These are phyloP conservation scores for Globisporangium mamillatum DNA, from an alignment of 352 stramenopile species.

Conservation along the genomic window DNA sequence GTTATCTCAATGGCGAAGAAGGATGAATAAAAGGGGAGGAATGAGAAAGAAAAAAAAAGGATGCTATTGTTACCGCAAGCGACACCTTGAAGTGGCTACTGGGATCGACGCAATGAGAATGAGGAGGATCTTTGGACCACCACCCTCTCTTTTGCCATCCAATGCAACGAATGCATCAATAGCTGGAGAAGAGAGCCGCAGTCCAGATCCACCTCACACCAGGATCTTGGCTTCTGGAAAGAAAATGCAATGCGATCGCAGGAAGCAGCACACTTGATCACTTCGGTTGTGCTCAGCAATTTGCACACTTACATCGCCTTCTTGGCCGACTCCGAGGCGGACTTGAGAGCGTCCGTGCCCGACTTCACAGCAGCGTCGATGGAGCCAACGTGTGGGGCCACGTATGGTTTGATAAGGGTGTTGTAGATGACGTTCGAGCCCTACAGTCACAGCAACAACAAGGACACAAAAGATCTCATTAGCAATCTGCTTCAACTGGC, in stretches of 20 bases:
- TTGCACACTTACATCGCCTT: slow-evolving; percentile 42
- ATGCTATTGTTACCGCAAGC: slow-evolving; percentile 13
- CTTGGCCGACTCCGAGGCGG: slow-evolving; percentile 27
- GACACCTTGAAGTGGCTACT: not conserved
- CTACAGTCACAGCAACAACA: slow-evolving; percentile 21
- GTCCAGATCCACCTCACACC: not conserved
- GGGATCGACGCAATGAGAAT: not conserved
- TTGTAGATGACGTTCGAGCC: slow-evolving; percentile 85
- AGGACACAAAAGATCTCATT: not conserved
- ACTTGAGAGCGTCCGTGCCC: slow-evolving; percentile 30
- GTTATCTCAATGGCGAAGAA: not conserved
- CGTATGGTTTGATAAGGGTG: slow-evolving; percentile 80
- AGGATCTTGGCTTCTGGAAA: not conserved
- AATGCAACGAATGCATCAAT: not conserved
- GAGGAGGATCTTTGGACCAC: not conserved
- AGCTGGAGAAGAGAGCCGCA: not conserved
- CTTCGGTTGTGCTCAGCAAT: not conserved
- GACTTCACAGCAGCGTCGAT: slow-evolving; percentile 68
- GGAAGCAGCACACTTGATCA: not conserved
- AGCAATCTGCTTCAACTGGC: not conserved
- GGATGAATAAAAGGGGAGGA: not conserved
- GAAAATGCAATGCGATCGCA: not conserved
- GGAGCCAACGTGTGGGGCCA: slow-evolving; percentile 62
- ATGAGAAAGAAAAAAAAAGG: slow-evolving; percentile 5
- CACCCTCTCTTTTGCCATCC: not conserved